These are phyloP conservation scores for Malassezia dermatis DNA, from an alignment of 1,284 basidiomycete genomes.

Conservation along the genomic window DNA sequence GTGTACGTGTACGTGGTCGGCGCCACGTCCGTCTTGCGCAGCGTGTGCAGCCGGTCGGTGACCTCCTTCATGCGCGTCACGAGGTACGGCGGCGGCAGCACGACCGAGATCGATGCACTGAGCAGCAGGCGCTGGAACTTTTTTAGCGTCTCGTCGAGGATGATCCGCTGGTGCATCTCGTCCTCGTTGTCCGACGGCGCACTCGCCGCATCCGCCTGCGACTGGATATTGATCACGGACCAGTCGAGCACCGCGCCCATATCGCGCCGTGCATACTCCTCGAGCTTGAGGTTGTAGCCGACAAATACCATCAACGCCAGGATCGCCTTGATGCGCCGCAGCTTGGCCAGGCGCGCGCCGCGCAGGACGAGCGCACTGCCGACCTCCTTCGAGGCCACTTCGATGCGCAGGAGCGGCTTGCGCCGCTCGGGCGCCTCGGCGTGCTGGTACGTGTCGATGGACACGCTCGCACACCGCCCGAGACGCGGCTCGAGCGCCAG, in stretches of 20 bases:
- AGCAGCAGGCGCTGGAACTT: conserved; percentile 31
- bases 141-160: conserved; percentile 22
- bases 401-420: conserved; percentile 91
- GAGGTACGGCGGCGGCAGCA: conserved; percentile 27
- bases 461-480: conserved; percentile 78
- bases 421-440: conserved; percentile 53
- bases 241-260: conserved; percentile 49
- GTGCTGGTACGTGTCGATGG: conserved; percentile 88
- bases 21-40: neutral
- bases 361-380: conserved; percentile 87
- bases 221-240: conserved; percentile 9
- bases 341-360: conserved; percentile 69
- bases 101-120: conserved; percentile 31
- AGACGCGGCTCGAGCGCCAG: conserved; percentile 79
- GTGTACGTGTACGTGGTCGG: neutral
- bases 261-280: conserved; percentile 89
- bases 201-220: conserved; percentile 10
- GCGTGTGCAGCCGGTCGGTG: conserved; percentile 25
- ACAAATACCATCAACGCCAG: conserved; percentile 83
- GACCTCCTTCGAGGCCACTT: conserved; percentile 75
- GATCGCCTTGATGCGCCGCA: conserved; percentile 80
- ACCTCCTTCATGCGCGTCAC: conserved; percentile 28
- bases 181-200: conserved; percentile 38
- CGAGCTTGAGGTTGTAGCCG: conserved; percentile 78
- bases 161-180: conserved; percentile 52